Percentiles rank a stretch among this genome's conserved stretches.
Evolutionary conservation across 169 alveolate genomes (phyloP).

Genomic region (Babesia divergens): DNA sequence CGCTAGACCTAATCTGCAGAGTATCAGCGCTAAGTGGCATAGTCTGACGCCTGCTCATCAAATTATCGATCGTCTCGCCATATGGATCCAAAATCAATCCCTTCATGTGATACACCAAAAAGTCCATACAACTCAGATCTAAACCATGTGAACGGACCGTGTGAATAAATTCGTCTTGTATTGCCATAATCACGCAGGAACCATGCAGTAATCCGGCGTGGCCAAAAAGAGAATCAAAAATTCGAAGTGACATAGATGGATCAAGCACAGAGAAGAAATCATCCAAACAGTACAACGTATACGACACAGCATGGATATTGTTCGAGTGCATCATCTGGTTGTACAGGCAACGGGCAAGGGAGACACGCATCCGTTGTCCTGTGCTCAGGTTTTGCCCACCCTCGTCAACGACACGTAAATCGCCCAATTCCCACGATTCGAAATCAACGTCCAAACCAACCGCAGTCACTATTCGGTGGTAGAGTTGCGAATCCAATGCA

Average conservation of each 20-base stretch:
- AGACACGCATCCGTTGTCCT: conserved; percentile 55
- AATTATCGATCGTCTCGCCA: background rate
- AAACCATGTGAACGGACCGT: conserved; percentile 6
- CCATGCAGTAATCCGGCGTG: conserved; percentile 25
- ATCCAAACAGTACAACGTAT: conserved; percentile 51
- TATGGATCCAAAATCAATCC: background rate
- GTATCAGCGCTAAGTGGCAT: too few species aligned
- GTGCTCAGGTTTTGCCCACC: conserved; percentile 66
- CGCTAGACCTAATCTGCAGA: too few species aligned
- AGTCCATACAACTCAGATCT: background rate
- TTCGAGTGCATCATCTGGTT: conserved; percentile 17
- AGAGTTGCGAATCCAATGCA: conserved; percentile 44
- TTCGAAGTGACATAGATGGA: conserved; percentile 19
- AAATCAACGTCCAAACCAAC: conserved; percentile 71
- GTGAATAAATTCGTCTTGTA: conserved; percentile 16
- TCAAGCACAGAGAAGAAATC: conserved; percentile 58
- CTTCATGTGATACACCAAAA: conserved; percentile 5
- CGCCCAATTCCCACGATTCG: conserved; percentile 72
- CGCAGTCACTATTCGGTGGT: conserved; percentile 56
- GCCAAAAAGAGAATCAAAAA: conserved; percentile 46
- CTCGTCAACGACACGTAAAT: conserved; percentile 73
- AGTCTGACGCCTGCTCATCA: conserved; percentile 2
- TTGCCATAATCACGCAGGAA: conserved; percentile 27
- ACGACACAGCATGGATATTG: conserved; percentile 23
- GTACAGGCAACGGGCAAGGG: conserved; percentile 58